Evolutionary conservation across 2,329 filamentous ascomycete species (phyloP), one percentile per base, ranked within the genome.

Genomic region (Knufia fluminis): DNA sequence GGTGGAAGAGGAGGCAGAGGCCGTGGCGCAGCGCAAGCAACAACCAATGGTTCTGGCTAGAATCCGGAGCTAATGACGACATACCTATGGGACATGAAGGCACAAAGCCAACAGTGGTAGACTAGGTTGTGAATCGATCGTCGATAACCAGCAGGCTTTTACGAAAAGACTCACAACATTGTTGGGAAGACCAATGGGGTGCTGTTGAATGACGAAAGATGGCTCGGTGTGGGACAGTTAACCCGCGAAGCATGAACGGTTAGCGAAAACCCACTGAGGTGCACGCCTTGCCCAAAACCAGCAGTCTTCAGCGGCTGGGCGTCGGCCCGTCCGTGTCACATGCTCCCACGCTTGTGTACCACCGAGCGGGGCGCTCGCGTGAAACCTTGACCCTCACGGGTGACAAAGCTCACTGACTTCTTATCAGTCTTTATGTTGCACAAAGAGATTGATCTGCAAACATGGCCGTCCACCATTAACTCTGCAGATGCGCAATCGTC

Each of bases 1-100:
- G 9, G 44, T 35, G 57, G 60, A 35, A 53, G 60, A 46, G 59
- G 60, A 33, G 56, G 62, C 36, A 62, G 67, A 52, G 63, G 62
- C 53, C 32, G 44, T 61, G 61, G 22, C 52, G 64, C 32, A 10
- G 32, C 33, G 12, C 64, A 10, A 28, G 45, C 33, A 20, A 16
- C 23, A 7, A 28, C 45, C 16, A 40, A 40, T 23, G 45, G 45
- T 2, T 39, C 33, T 28, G 23, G n/a, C 33, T 48, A 48, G 26
- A 14, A 22, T 33, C 26, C 42, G 19, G 42, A 3, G n/a, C 38
- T 4, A 12, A 35, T 35, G 16, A 45, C 17, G 19, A 35, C 26
- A 32, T 32, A 35, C 6, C 6, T 9, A 43, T 26, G 40, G 40
- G 28, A 46, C 17, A 17, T 22, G 12, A 16, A 46, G 17, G 32